Evolutionary conservation across 108 stramenopile species (phyloP), one percentile per base, ranked within the genome.

Genomic region (Nannochloropsis salina): DNA sequence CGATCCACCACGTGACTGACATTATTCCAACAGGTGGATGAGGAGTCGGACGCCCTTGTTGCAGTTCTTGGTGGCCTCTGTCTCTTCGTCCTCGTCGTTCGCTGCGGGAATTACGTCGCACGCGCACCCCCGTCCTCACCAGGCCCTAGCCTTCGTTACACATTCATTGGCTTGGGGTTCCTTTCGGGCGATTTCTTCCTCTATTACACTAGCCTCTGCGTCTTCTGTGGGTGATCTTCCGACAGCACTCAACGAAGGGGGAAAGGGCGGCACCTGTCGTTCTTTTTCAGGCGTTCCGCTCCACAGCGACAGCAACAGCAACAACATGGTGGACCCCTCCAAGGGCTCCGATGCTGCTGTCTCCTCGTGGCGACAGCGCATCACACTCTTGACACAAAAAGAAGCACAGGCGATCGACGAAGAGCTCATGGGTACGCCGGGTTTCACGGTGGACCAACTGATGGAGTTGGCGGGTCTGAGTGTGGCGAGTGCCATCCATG

Each of bases 401-500:
- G 90, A 94, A 85, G 95, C 96, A 3, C 93, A 93, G n/a, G 93
- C 91, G 6, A 83, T 99, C 12, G 99, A 99, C 91, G 93, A 42
- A 20, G 94, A 98, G 87, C 94, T 98, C 42, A 98, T 99, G 97
- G 88, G 93, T 0, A 92, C 91, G 6, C 96, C 96, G 9, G 97
- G 97, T 1, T 99, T 96, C 88, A 91, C 93, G 4, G 85, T 99
- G 45, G 97, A 98, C 83, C 97, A 98, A 90, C 93, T 99, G n/a
- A 99, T 99, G 99, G 99, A 99, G 92, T 92, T 99, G 44, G 99
- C 99, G 0, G 99, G 99, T 9, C 86, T 98, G 15, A 85, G 95
- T 31, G 97, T 97, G 20, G 97, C 99, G 1, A 15, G n/a, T 3
- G 61, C 61, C n/a, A n/a, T 74, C 61, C 20, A 74, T n/a, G 20